Evolutionary conservation across 495 filamentous ascomycete species (phyloP), one percentile per base, ranked within the genome.

Genomic region (Choiromyces venosus): DNA sequence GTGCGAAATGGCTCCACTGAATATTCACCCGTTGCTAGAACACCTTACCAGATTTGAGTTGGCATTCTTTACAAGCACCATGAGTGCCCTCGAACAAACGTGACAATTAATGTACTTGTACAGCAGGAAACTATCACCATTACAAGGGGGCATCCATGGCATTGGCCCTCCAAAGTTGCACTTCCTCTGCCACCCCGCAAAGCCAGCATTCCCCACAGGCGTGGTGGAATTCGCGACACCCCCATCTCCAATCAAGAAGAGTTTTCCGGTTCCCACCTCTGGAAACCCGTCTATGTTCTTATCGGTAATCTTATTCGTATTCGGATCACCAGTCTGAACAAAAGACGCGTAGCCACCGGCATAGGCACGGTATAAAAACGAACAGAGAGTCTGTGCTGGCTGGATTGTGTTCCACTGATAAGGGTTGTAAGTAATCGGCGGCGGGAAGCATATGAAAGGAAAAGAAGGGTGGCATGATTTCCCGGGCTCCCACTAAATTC

Each of bases 281-380:
- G 78, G 78, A 46, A 83, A 75, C 37, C 77, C 79, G 10, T 65
- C 71, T 64, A 81, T 79, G 0, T 83, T 87, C 69, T 86, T 67
- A 70, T 85, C 42, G n/a, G 42, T 21, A n/a, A 46, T 46, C 42
- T 46, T 85, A 68, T 86, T 82, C 35, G 80, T 82, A 70, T 87
- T 87, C n/a, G 85, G 85, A 70, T 87, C 81, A 2, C 85, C 85
- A 0, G 83, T 87, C 71, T 86, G 83, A 40, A 86, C 82, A 77
- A 87, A 87, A 56, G 83, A 84, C 0, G 84, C 85, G 56, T 86
- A 85, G 6, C 85, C 84, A 36, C 86, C 85, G 1, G 85, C 80
- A 72, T 83, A 88, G 3, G 84, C 85, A 19, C 84, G 67, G 71
- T 87, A 87, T 2, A 85, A 83, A 7, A 86, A 74, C 0, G 82